A percentile compares a stretch with the other conserved stretches of the same genome.
These are phyloP conservation scores for Colletotrichum endophyticum DNA, from an alignment of 2,329 filamentous ascomycete species.

Conservation along the genomic window DNA sequence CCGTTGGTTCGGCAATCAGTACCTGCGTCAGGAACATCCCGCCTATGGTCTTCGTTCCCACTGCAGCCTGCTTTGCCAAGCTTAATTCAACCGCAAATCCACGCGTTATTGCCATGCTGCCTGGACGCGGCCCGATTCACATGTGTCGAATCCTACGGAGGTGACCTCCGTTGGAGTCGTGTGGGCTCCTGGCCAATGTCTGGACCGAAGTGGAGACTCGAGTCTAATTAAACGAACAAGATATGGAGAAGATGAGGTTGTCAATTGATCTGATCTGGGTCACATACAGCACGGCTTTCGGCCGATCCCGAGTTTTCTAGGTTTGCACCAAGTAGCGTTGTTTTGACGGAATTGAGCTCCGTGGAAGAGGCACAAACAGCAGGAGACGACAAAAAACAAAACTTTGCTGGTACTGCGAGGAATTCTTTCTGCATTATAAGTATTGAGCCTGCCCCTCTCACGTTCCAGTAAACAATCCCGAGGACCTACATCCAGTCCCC, in stretches of 20 bases:
- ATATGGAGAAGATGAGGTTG: neutral
- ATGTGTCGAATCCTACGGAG: neutral
- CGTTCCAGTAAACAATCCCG: neutral
- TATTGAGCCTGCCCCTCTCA: neutral
- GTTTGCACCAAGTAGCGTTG: neutral
- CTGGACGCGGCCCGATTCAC: neutral
- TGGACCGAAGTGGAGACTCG: neutral
- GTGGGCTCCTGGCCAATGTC: neutral
- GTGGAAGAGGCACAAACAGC: neutral
- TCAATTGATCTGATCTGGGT: neutral
- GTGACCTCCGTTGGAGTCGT: neutral
- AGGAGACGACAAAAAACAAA: neutral
- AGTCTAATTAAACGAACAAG: neutral
- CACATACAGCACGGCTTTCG: neutral
- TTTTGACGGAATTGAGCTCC: neutral
- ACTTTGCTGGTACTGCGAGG: neutral
- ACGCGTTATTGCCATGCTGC: neutral
- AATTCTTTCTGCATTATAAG: fast-evolving
- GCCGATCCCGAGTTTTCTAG: neutral
- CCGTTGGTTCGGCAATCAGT: neutral
- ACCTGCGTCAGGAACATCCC: neutral
- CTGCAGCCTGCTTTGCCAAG: neutral
- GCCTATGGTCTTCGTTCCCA: neutral
- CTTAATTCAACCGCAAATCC: neutral
- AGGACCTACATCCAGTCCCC: neutral